These are phyloP conservation scores for Glycine tomentella DNA, from an alignment of 306 rosid species.

Conservation along the genomic window DNA sequence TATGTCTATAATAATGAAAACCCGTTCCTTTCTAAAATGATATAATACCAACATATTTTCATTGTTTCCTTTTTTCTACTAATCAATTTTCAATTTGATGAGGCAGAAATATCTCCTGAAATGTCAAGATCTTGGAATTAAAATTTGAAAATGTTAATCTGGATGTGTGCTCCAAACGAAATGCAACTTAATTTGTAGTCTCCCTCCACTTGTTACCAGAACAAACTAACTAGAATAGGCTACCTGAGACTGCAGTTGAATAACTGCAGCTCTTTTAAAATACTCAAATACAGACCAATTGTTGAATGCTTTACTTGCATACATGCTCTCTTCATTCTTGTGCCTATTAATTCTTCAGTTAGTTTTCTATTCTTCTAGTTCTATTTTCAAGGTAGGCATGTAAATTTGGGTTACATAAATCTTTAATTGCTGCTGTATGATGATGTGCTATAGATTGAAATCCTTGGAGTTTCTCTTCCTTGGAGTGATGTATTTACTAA, in stretches of 20 bases:
- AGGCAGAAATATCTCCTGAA: slow-evolving; percentile 18
- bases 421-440: slow-evolving; percentile 37
- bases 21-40: slow-evolving; percentile 11
- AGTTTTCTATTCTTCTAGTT: slow-evolving; percentile 31
- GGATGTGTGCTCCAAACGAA: slow-evolving; percentile 13
- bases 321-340: slow-evolving; percentile 34
- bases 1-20: slow-evolving; percentile 18
- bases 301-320: slow-evolving; percentile 39
- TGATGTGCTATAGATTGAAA: slow-evolving; percentile 74
- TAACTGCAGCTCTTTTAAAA: too few relatives aligned
- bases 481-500: slow-evolving; percentile 73
- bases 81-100: slow-evolving; percentile 35
- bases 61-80: slow-evolving; percentile 9
- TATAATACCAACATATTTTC: background rate
- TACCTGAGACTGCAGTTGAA: too few relatives aligned
- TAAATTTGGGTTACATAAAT: slow-evolving; percentile 29
- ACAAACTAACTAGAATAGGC: too few relatives aligned
- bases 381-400: slow-evolving; percentile 40
- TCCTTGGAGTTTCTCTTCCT: slow-evolving; percentile 97
- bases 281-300: background rate
- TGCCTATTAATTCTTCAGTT: slow-evolving; percentile 38
- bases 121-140: slow-evolving; percentile 12
- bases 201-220: background rate
- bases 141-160: slow-evolving; percentile 37
- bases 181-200: background rate